phyloP scores from a whole-genome alignment of 129 eudicot genomes.

The Dittrichia graveolens region DNA sequence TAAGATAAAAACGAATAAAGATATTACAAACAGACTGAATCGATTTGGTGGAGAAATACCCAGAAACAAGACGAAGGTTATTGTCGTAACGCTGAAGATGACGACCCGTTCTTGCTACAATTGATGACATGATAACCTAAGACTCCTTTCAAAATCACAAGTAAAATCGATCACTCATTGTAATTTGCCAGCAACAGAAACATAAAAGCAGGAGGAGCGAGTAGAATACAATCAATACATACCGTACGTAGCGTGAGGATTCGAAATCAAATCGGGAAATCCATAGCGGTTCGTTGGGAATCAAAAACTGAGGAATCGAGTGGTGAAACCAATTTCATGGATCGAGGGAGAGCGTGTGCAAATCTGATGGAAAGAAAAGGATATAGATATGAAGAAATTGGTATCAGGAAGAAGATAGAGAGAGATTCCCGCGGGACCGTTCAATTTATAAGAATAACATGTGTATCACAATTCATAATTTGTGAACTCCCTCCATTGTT shows the following conservation, averaged over 20 bases:
- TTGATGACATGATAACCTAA: constrained; percentile 45
- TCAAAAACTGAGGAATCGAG: constrained; percentile 13
- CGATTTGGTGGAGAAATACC: constrained; percentile 28
- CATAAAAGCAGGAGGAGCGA: not conserved
- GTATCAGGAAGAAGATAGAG: constrained; percentile 11
- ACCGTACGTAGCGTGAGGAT: constrained; percentile 28
- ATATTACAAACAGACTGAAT: not conserved
- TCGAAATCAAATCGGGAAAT: constrained; percentile 27
- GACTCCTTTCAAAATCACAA: constrained; percentile 26
- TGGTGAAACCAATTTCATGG: constrained; percentile 27
- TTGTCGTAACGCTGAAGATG: constrained; percentile 59
- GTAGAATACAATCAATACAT: not conserved
- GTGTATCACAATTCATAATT: constrained; percentile 19
- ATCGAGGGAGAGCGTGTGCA: constrained; percentile 6
- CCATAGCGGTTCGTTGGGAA: constrained; percentile 31
- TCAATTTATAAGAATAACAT: not conserved
- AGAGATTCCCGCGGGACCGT: constrained; percentile 36
- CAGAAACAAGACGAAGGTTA: constrained; percentile 65
- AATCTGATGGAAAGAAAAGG: constrained; percentile 8
- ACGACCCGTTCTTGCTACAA: constrained; percentile 62
- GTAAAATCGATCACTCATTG: constrained; percentile 15
- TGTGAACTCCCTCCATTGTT: constrained; percentile 29
- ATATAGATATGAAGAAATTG: constrained; percentile 2
- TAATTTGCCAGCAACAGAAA: not conserved
- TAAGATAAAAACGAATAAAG: not conserved